Base-by-base conservation (phyloP, 148 eudicot genomes). In the Chenopodium berlandieri region DNA sequence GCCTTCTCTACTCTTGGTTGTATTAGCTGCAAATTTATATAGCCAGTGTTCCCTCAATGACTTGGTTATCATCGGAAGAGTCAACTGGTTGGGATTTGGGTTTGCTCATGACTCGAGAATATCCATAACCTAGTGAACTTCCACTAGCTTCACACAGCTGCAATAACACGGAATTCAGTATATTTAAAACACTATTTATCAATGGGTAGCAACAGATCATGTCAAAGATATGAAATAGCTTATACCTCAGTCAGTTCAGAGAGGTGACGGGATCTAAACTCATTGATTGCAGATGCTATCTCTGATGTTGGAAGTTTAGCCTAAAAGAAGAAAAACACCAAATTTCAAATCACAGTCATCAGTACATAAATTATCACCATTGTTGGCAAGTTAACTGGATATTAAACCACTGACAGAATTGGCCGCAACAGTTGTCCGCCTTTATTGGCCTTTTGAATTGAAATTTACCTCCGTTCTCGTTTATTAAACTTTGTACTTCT, bases 121-220 rank as follows among this genome's bases (percentile, higher is more conserved):
- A 96, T 71, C 97, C 99, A 71, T 96, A 96, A 52, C 98, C 99
- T 56, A 94, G 94, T 73, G 95, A 96, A 77, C 95, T 90, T 88
- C 99, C 99, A 65, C 93, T 96, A 30, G 97, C 88, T 89, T 96
- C 98, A 86, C 87, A 87, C 12, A 96, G 91, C 99, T 96, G 95
- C 90, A 75, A 74, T 25, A 37, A 25, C 74, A 85, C 13, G n/a
- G 13, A 23, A 58, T 4, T 73, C 34, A 32, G n/a, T 25, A 50
- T 17, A 17, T 64, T 54, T 78, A 23, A 54, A 32, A 68, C 25
- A 52, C 5, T 23, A 20, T 1, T 12, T 54, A 64, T 5, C 16
- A 13, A 75, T 7, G 8, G 25, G 58, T 25, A 37, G 46, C 27
- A 52, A 67, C 16, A 20, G 40, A 56, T 13, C 31, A 67, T 52